Conservation (phyloP, 108 stramenopile genomes). For the Cyclotella sp. region DNA sequence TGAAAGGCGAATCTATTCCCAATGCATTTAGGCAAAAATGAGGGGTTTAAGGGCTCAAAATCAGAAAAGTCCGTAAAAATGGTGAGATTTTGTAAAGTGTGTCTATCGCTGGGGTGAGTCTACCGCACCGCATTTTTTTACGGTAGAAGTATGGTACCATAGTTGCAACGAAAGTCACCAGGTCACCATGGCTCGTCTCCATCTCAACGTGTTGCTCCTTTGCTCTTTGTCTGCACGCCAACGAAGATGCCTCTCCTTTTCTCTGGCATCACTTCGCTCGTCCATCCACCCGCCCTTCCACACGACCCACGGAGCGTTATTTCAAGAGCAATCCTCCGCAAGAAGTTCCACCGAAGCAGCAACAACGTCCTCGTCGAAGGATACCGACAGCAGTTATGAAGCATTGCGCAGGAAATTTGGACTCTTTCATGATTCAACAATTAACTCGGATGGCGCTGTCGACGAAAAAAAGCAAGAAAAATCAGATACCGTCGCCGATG, state of each 20-base stretch:
- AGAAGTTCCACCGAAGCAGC: background rate
- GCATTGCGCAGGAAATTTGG: conserved; percentile 16
- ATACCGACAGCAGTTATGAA: conserved; percentile 18
- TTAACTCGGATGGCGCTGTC: background rate
- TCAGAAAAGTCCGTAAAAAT: no score
- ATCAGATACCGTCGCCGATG: background rate
- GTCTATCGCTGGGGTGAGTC: no score
- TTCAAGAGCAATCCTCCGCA: background rate
- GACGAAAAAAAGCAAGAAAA: background rate
- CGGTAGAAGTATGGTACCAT: background rate
- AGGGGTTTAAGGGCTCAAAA: no score
- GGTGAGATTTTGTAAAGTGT: no score
- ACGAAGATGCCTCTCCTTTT: background rate
- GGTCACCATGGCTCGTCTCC: background rate
- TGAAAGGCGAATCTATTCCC: no score
- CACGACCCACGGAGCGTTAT: background rate
- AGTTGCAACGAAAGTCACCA: background rate
- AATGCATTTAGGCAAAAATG: no score
- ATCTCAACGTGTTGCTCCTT: background rate
- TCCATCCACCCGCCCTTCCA: background rate
- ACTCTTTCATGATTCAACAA: background rate
- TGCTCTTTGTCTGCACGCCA: background rate
- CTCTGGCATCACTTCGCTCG: background rate
- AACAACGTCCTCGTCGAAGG: background rate
- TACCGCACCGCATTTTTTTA: no score